These are phyloP conservation scores for Penicillium sp. DNA, from an alignment of 2,329 filamentous ascomycete genomes.

Conservation along the genomic window DNA sequence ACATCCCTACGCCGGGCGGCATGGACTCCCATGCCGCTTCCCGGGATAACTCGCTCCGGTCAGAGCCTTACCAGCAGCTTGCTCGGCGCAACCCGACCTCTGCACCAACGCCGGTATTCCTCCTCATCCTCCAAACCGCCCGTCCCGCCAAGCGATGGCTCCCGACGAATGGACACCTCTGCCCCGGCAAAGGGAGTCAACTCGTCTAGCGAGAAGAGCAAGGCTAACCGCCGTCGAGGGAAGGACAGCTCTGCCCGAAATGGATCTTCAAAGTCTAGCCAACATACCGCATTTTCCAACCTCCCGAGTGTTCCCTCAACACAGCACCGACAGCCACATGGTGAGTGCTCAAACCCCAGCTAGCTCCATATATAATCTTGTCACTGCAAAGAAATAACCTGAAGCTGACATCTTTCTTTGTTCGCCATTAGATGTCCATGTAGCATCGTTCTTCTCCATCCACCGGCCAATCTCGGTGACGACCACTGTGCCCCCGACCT, in stretches of 20 bases:
- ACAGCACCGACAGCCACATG: constrained; percentile 49
- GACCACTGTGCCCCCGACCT: constrained; percentile 70
- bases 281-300: constrained; percentile 41
- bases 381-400: neutral
- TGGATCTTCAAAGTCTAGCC: constrained; percentile 36
- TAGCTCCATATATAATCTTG: neutral
- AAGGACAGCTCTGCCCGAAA: constrained; percentile 36
- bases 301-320: constrained; percentile 51
- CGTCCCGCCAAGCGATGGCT: constrained; percentile 47
- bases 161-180: constrained; percentile 41
- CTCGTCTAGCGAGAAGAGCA: constrained; percentile 37
- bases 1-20: constrained; percentile 47
- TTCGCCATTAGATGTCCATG: constrained; percentile 66
- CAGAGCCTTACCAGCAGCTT: constrained; percentile 33
- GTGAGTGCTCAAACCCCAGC: constrained; percentile 28
- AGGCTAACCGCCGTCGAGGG: constrained; percentile 35
- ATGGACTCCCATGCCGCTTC: constrained; percentile 36
- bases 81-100: constrained; percentile 33
- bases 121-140: constrained; percentile 50
- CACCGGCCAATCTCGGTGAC: constrained; percentile 91
- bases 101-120: constrained; percentile 49
- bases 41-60: constrained; percentile 34
- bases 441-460: constrained; percentile 93
- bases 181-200: constrained; percentile 40
- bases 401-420: constrained; percentile 6